Evolutionary conservation across 1,284 basidiomycete genomes (phyloP), one percentile per base, ranked within the genome.

Genomic region (Vanrija pseudolonga): DNA sequence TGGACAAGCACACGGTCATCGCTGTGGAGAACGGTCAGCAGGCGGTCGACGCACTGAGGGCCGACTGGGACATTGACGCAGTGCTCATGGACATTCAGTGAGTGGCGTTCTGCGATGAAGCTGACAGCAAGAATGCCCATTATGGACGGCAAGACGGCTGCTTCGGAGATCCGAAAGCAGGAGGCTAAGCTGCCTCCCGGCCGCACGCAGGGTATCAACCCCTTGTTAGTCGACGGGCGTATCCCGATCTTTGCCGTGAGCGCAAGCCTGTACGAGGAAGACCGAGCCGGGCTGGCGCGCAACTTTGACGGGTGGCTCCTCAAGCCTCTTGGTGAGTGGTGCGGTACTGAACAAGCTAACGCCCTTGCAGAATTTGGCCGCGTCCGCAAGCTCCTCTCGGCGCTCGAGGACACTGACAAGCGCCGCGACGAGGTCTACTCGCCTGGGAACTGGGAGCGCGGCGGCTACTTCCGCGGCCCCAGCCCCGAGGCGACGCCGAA

Each of bases 261-360:
- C 11, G 89, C 89, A 0, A 89, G 88, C 4, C 76, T 91, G 22
- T 76, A 79, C 37, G 86, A 89, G 62, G 74, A 78, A 23, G 85
- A 89, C 69, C 79, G 84, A 3, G 74, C 80, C 0, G 81, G 85
- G 56, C 79, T 91, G 56, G 74, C 77, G 6, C 73, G 79, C 20
- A 84, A 89, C 43, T 83, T 91, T 74, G 89, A 91, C 67, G 89
- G 89, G 9, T 91, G 88, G 88, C 82, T 91, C n/a, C 75, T 90
- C 56, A 91, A 91, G 73, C 90, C 89, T 0, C 86, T 91, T 57
- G 84, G 67, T 71, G 44, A 59, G 67, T 61, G 18, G 0, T 36
- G n/a, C 26, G 32, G 3, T 17, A 0, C n/a, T 6, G 36, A 15
- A 23, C 2, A 23, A n/a, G 17, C 20, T 45, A n/a, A 42, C 36